Percentiles rank a stretch among this genome's conserved stretches.
phyloP scores from a whole-genome alignment of 441 rosid genomes.

The Populus tomentosa region DNA sequence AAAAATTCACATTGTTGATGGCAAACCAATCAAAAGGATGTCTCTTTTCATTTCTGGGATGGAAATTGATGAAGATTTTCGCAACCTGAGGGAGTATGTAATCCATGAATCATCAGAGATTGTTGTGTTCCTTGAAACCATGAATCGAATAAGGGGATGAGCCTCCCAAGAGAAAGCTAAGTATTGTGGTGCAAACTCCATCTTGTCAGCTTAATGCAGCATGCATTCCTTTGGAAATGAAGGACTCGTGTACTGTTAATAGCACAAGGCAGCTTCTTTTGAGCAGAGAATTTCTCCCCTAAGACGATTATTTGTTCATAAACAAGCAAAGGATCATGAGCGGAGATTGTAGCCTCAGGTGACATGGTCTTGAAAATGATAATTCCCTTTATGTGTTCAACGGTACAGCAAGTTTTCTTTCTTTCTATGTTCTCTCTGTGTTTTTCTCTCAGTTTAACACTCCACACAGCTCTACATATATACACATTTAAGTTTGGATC shows the following conservation, averaged over 20 bases:
- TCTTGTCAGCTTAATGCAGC: constrained; percentile 68
- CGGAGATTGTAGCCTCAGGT: constrained; percentile 61
- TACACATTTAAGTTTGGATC: too few relatives aligned
- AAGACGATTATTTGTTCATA: constrained; percentile 70
- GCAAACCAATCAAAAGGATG: constrained; percentile 57
- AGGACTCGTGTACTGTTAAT: constrained; percentile 47
- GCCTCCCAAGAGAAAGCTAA: constrained; percentile 33
- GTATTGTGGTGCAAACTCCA: too few relatives aligned
- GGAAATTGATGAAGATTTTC: constrained; percentile 63
- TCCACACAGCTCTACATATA: too few relatives aligned
- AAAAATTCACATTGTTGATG: constrained; percentile 61
- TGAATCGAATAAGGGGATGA: constrained; percentile 32
- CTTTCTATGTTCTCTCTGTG: too few relatives aligned
- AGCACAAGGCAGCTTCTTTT: constrained; percentile 49
- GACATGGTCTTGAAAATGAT: constrained; percentile 78
- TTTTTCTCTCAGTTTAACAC: too few relatives aligned
- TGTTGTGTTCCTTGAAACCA: constrained; percentile 44
- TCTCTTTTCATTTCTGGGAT: constrained; percentile 51
- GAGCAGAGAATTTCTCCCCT: constrained; percentile 46
- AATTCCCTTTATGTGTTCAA: constrained; percentile 67
- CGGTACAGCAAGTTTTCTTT: constrained; percentile 68
- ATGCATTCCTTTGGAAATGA: constrained; percentile 57
- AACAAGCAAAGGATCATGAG: constrained; percentile 89
- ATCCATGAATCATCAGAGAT: constrained; percentile 56
- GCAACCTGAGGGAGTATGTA: constrained; percentile 62